Evolutionary conservation across 2,329 filamentous ascomycete genomes (phyloP), one percentile per base, ranked within the genome.

Genomic region (Cladophialophora carrionii): DNA sequence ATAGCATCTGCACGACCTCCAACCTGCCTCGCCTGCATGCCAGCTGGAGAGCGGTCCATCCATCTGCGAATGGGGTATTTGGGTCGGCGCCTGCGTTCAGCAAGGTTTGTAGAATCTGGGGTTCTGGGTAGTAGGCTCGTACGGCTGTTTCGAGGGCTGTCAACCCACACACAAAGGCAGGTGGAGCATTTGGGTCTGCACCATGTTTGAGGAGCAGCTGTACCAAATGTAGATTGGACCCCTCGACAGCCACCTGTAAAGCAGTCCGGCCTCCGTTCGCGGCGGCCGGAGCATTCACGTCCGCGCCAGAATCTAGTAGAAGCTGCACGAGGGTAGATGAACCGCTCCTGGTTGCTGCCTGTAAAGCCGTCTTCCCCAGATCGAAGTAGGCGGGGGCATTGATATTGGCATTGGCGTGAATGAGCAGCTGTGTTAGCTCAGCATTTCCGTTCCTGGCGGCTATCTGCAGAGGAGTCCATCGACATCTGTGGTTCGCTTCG

Each of bases 161-260:
- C 26, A 26, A 0, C 48, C 26, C 14, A 7, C 8, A 1, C 6
- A 52, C 20, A 52, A 9, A 14, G 8, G 12, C 22, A 52, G 20
- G 9, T 54, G 52, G 20, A 29, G 48, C 31, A 29, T 59, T 59
- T 2, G 57, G 57, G 12, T 59, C 46, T 31, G 31, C 57, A 24
- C 57, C 57, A n/a, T 34, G 41, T 12, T 26, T 17, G n/a, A 59
- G n/a, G 20, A 59, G 57, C 22, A 14, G 49, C 29, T 29, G 8
- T 10, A 59, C 46, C 9, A 41, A 17, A 12, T 24, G 3, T 3
- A 24, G 17, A 12, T 41, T 3, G 7, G 5, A 1, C 41, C 26
- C 34, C 2, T 12, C 10, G 22, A 59, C 46, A 41, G 57, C 57
- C 29, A 31, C 6, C 29, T 41, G 17, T 17, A 57, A 37, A 31